Conservation (phyloP, 2,329 filamentous ascomycete genomes). For the Sphaceloma murrayae region DNA sequence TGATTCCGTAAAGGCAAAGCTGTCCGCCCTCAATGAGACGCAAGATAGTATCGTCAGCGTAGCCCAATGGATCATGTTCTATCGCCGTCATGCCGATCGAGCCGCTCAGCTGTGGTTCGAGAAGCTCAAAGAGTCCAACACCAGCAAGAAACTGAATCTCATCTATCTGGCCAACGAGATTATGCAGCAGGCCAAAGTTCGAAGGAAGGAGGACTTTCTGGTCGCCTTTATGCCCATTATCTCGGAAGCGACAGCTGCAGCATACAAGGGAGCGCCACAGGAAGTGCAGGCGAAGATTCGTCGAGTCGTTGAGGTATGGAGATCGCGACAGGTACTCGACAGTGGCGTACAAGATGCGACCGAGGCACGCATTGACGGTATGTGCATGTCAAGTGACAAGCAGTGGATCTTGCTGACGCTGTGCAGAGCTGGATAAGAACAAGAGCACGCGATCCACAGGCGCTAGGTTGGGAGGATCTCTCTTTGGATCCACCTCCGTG, state of each 20-base stretch:
- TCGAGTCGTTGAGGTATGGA: slow-evolving; percentile 91
- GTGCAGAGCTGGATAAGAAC: slow-evolving; percentile 45
- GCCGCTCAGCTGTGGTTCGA: slow-evolving; percentile 90
- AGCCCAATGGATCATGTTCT: slow-evolving; percentile 99
- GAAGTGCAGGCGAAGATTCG: slow-evolving; percentile 83
- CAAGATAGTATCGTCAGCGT: slow-evolving; percentile 95
- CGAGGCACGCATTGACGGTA: slow-evolving; percentile 71
- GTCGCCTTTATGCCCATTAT: slow-evolving; percentile 85
- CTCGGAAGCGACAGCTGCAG: slow-evolving; percentile 77
- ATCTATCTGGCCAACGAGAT: slow-evolving; percentile 97
- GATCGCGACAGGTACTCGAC: slow-evolving; percentile 76
- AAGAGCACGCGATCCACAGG: slow-evolving; percentile 19
- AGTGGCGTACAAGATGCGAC: slow-evolving; percentile 67
- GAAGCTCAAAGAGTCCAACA: slow-evolving; percentile 77
- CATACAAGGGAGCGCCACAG: slow-evolving; percentile 78
- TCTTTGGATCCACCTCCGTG: slow-evolving; percentile 55
- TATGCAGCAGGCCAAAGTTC: slow-evolving; percentile 87
- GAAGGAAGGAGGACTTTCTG: slow-evolving; percentile 86
- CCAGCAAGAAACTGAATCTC: slow-evolving; percentile 76
- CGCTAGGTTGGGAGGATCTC: slow-evolving; percentile 48
- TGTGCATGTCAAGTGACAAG: slow-evolving; percentile 21
- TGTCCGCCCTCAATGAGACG: slow-evolving; percentile 90
- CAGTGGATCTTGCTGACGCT: slow-evolving; percentile 22
- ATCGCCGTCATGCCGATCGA: slow-evolving; percentile 87
- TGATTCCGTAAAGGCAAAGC: slow-evolving; percentile 87